Evolutionary conservation across 2,329 filamentous ascomycete species (phyloP).

Genomic region (Balansia obtecta): DNA sequence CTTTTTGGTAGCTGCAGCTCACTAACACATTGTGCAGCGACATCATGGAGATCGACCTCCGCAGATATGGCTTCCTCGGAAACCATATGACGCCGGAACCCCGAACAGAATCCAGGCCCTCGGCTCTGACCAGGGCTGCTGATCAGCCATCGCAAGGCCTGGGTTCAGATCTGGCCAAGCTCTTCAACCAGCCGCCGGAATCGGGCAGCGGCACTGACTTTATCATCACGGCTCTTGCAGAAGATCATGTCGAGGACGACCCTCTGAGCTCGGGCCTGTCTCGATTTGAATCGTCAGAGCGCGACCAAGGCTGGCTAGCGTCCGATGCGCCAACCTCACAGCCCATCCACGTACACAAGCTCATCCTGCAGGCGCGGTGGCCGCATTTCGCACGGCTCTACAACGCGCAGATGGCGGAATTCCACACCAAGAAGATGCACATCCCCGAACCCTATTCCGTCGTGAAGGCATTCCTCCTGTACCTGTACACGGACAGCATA

Average conservation of each 20-base stretch:
- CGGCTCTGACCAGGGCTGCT: constrained; percentile 31
- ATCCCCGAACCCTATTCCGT: constrained; percentile 93
- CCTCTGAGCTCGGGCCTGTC: constrained; percentile 39
- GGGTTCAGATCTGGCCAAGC: constrained; percentile 70
- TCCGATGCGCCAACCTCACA: constrained; percentile 55
- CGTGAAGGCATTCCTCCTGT: constrained; percentile 89
- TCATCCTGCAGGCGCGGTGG: constrained; percentile 92
- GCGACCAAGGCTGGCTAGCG: constrained; percentile 43
- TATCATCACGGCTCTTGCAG: constrained; percentile 74
- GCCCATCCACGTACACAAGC: constrained; percentile 87
- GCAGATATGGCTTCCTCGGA: constrained; percentile 80
- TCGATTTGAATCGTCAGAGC: constrained; percentile 28
- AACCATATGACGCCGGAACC: constrained; percentile 54
- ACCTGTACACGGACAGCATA: constrained; percentile 93
- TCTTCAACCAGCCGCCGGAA: constrained; percentile 80
- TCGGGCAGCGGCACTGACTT: constrained; percentile 83
- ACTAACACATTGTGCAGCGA: constrained; percentile 38
- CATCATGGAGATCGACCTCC: constrained; percentile 85
- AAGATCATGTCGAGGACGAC: constrained; percentile 60
- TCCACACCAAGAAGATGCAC: constrained; percentile 94
- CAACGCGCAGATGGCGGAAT: constrained; percentile 90
- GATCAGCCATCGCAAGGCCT: constrained; percentile 54
- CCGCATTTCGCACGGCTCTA: constrained; percentile 91
- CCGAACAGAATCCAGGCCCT: constrained; percentile 35
- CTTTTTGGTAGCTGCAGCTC: background rate